These are phyloP conservation scores for Cytospora piceae DNA, from an alignment of 2,329 filamentous ascomycete genomes.

Conservation along the genomic window DNA sequence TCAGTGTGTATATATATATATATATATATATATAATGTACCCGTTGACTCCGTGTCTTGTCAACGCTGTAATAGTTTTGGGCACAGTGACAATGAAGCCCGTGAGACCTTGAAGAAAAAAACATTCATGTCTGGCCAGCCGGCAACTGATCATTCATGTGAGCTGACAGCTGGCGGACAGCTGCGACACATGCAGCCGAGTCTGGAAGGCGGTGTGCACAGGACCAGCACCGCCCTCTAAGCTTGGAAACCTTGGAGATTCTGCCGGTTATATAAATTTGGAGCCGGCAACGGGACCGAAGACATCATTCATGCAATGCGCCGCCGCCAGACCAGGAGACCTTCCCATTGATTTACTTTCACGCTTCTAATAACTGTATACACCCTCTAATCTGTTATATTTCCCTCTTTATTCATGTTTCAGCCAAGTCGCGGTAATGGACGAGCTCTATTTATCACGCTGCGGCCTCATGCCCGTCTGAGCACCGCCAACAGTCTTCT, in stretches of 20 bases:
- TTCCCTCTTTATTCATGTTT: constrained; percentile 24
- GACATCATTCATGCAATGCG: not conserved
- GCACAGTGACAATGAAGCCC: too few species aligned
- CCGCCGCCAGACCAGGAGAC: not conserved
- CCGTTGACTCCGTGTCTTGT: too few species aligned
- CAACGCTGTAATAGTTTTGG: too few species aligned
- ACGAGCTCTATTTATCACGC: constrained; percentile 17
- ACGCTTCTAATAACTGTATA: not conserved
- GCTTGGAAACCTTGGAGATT: not conserved
- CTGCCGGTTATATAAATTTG: not conserved
- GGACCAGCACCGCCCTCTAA: not conserved
- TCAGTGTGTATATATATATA: too few species aligned
- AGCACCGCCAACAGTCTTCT: not conserved
- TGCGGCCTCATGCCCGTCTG: constrained; percentile 19
- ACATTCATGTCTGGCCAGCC: too few species aligned
- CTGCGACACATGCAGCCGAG: not conserved
- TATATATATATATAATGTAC: too few species aligned
- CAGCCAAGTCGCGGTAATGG: constrained; percentile 21
- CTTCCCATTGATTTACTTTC: not conserved
- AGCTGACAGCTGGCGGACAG: not conserved
- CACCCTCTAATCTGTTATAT: not conserved
- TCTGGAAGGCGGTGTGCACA: not conserved
- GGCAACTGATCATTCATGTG: too few species aligned
- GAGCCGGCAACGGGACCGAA: not conserved
- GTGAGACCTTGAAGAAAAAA: too few species aligned